A percentile compares a stretch with the other conserved stretches of the same genome.
These are phyloP conservation scores for Syzygium aromaticum DNA, from an alignment of 345 rosid species.

Conservation along the genomic window DNA sequence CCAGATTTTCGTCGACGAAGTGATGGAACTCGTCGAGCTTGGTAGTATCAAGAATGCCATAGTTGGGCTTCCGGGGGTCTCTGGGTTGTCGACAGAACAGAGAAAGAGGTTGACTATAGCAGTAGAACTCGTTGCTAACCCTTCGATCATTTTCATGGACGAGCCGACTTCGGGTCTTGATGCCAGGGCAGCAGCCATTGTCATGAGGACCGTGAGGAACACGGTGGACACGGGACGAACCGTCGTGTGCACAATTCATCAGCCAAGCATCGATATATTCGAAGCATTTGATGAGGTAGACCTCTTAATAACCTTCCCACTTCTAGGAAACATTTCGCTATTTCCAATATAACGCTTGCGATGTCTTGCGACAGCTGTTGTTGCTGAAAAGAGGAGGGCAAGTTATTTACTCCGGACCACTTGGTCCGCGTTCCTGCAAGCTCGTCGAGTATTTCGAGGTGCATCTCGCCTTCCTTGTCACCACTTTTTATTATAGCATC, in stretches of 20 bases:
- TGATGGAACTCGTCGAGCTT: slow-evolving; percentile 38
- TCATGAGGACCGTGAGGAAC: slow-evolving; percentile 48
- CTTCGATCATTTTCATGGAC: slow-evolving; percentile 57
- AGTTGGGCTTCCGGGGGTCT: slow-evolving; percentile 43
- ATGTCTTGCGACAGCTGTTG: slow-evolving; percentile 15
- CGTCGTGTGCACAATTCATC: slow-evolving; percentile 55
- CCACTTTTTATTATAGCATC: neutral
- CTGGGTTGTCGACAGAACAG: slow-evolving; percentile 50
- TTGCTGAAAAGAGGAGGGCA: slow-evolving; percentile 56
- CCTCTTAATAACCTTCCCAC: neutral
- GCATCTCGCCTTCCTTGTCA: neutral
- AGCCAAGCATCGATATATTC: slow-evolving; percentile 50
- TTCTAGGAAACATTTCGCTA: neutral
- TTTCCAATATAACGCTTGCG: neutral
- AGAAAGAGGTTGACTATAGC: slow-evolving; percentile 51
- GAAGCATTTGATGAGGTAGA: slow-evolving; percentile 48
- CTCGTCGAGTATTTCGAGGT: slow-evolving; percentile 19
- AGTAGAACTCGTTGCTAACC: slow-evolving; percentile 55
- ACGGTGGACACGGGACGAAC: slow-evolving; percentile 51
- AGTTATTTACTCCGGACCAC: slow-evolving; percentile 31
- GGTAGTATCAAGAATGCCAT: slow-evolving; percentile 26
- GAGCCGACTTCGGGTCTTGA: slow-evolving; percentile 53
- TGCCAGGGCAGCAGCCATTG: slow-evolving; percentile 54
- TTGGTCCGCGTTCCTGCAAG: slow-evolving; percentile 2
- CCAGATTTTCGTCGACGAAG: slow-evolving; percentile 46